These are phyloP conservation scores for Mycosarcoma mackinlayi DNA, from an alignment of 1,284 basidiomycete species.

Conservation along the genomic window DNA sequence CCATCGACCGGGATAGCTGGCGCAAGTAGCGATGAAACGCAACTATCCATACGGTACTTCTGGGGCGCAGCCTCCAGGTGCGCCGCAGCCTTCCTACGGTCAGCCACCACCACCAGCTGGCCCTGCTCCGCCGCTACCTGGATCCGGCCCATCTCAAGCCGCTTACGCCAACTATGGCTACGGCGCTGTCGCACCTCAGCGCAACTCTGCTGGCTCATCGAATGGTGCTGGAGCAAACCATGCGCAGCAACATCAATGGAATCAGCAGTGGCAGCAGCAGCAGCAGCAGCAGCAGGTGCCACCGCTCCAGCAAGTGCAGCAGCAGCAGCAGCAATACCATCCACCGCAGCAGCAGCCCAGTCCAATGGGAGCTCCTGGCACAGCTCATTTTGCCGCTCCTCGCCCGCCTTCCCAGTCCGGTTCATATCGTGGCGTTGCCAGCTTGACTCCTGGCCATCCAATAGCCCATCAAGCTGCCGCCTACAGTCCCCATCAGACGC, in stretches of 20 bases:
- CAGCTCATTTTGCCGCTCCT: constrained; percentile 17
- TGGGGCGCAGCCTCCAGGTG: constrained; percentile 17
- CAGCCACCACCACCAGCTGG: constrained; percentile 42
- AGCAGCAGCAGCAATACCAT: constrained; percentile 38
- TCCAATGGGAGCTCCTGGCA: constrained; percentile 10
- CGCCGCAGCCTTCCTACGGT: constrained; percentile 17
- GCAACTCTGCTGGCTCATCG: constrained; percentile 12
- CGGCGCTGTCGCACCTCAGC: constrained; percentile 29
- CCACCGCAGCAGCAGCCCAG: constrained; percentile 44
- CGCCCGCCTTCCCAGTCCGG: constrained; percentile 20
- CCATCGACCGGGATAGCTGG: neutral
- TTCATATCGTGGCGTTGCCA: constrained; percentile 15
- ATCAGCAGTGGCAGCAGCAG: constrained; percentile 48
- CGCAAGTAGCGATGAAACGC: constrained; percentile 24
- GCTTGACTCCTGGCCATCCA: neutral
- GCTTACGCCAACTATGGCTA: constrained; percentile 60
- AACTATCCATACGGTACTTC: constrained; percentile 23
- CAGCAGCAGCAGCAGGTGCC: constrained; percentile 20
- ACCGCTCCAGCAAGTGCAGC: too few species aligned
- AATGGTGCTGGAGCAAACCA: constrained; percentile 12
- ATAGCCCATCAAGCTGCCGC: constrained; percentile 17
- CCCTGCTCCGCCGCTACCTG: constrained; percentile 37
- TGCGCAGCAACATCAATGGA: constrained; percentile 50
- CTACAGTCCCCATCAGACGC: constrained; percentile 29
- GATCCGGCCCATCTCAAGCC: constrained; percentile 19